Evolutionary conservation across 139 green algal genomes (phyloP).

Genomic region (Pedinophyceae sp.): DNA sequence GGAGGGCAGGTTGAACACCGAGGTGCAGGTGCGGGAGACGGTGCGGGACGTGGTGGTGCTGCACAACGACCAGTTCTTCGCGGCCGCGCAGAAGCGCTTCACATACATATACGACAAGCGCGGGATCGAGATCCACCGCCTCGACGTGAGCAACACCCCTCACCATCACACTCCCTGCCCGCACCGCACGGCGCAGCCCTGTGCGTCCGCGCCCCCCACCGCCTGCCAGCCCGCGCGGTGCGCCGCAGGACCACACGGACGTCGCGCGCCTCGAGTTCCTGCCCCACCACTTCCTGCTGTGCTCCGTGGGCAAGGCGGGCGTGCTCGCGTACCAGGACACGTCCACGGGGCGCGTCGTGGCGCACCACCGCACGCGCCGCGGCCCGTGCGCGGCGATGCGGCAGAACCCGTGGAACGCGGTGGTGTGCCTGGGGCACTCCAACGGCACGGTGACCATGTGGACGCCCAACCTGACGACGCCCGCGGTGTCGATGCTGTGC

Average conservation of each 20-base stretch:
- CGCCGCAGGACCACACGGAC: constrained; percentile 31
- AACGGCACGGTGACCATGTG: constrained; percentile 87
- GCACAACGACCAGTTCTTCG: constrained; percentile 95
- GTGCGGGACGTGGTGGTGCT: constrained; percentile 71
- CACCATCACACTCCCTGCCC: too few species aligned
- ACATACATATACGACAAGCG: constrained; percentile 97
- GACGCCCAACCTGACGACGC: constrained; percentile 78
- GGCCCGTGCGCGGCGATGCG: constrained; percentile 59
- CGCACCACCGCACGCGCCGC: constrained; percentile 58
- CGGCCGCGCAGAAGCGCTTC: constrained; percentile 74
- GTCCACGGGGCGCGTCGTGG: constrained; percentile 73
- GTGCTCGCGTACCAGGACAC: constrained; percentile 88
- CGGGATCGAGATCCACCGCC: constrained; percentile 89
- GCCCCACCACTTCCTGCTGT: constrained; percentile 90
- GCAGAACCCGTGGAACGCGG: constrained; percentile 79
- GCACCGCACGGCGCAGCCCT: too few species aligned
- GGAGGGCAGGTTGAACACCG: constrained; percentile 40
- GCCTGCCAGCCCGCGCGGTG: background rate
- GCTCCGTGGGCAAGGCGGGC: constrained; percentile 56
- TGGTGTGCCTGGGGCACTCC: constrained; percentile 66
- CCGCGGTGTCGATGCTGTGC: constrained; percentile 81
- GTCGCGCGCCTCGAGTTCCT: constrained; percentile 69
- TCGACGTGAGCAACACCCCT: constrained; percentile 58
- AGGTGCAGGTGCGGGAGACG: constrained; percentile 85
- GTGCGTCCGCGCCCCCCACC: too few species aligned